Percentiles rank a stretch among this genome's conserved stretches.
Evolutionary conservation across 495 filamentous ascomycete species (phyloP).

Genomic region (Penicillium waksmanii): DNA sequence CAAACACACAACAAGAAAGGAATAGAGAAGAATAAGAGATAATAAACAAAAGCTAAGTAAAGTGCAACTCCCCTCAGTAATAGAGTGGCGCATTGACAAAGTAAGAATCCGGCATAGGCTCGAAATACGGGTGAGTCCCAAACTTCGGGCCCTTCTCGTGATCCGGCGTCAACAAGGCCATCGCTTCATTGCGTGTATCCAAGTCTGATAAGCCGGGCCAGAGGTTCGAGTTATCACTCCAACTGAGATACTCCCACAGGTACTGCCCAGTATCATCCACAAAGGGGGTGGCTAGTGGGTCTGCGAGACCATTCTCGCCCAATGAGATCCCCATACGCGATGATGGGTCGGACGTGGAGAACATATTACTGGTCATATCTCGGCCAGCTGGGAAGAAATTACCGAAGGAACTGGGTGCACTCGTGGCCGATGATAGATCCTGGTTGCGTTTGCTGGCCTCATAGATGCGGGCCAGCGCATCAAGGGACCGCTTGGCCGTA

Average conservation of each 20-base stretch:
- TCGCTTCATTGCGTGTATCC: conserved; percentile 29
- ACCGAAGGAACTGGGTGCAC: conserved; percentile 6
- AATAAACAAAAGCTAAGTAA: not conserved
- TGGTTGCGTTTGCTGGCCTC: conserved; percentile 57
- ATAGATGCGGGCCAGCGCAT: conserved; percentile 71
- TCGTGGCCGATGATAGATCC: conserved; percentile 13
- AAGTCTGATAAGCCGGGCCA: conserved; percentile 41
- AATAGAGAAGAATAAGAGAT: not conserved
- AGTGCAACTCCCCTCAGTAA: conserved; percentile 15
- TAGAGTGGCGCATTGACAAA: conserved; percentile 33
- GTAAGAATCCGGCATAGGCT: conserved; percentile 33
- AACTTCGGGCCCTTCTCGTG: conserved; percentile 39
- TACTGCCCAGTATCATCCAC: conserved; percentile 44
- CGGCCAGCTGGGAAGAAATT: conserved; percentile 27
- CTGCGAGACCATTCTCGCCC: conserved; percentile 31
- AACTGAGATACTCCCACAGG: conserved; percentile 50
- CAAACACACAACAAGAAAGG: not conserved
- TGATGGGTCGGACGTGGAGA: conserved; percentile 24
- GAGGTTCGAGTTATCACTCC: conserved; percentile 41
- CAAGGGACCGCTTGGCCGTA: conserved; percentile 68
- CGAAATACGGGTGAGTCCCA: conserved; percentile 32
- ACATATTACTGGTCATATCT: conserved; percentile 20
- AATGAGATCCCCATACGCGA: conserved; percentile 23
- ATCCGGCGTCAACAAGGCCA: conserved; percentile 32
- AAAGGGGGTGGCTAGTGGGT: conserved; percentile 33